phyloP scores from a whole-genome alignment of 225 moss, liverwort and hornwort species.

The Ulota crispa region DNA sequence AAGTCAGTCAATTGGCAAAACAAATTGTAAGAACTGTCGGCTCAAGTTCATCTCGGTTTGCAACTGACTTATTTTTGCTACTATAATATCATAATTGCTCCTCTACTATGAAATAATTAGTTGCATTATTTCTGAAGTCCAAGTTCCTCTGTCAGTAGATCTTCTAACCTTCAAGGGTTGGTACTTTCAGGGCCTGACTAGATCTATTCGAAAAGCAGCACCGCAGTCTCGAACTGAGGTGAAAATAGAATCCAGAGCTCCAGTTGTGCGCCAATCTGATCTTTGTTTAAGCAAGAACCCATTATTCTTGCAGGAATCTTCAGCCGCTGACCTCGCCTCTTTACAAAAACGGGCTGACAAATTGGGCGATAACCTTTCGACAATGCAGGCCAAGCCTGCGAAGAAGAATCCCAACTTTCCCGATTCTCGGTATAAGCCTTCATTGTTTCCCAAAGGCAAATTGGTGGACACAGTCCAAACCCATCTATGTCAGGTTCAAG shows the following conservation, averaged over 20 bases:
- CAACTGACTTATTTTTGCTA: neutral
- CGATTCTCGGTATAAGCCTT: constrained; percentile 25
- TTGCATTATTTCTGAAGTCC: neutral
- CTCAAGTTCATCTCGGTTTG: neutral
- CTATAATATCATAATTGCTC: neutral
- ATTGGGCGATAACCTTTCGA: constrained; percentile 36
- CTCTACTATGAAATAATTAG: neutral
- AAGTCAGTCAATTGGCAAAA: constrained; percentile 45
- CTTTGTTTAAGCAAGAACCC: constrained; percentile 49
- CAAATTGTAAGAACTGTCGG: constrained; percentile 33
- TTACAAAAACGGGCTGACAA: constrained; percentile 44
- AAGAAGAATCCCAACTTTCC: constrained; percentile 21
- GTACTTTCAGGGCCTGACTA: constrained; percentile 39
- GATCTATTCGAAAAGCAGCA: constrained; percentile 9
- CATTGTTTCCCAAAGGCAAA: constrained; percentile 38
- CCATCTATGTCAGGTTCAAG: constrained; percentile 52
- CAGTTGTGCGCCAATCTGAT: constrained; percentile 16
- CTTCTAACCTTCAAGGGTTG: neutral
- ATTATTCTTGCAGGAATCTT: constrained; percentile 38
- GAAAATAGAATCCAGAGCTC: neutral
- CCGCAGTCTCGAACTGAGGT: constrained; percentile 21
- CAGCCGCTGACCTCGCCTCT: constrained; percentile 37
- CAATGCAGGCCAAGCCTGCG: constrained; percentile 36
- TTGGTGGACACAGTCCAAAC: constrained; percentile 43
- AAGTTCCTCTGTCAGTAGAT: neutral